Base-by-base conservation (phyloP, 1,284 basidiomycete genomes). In the Trametes polyzona region DNA sequence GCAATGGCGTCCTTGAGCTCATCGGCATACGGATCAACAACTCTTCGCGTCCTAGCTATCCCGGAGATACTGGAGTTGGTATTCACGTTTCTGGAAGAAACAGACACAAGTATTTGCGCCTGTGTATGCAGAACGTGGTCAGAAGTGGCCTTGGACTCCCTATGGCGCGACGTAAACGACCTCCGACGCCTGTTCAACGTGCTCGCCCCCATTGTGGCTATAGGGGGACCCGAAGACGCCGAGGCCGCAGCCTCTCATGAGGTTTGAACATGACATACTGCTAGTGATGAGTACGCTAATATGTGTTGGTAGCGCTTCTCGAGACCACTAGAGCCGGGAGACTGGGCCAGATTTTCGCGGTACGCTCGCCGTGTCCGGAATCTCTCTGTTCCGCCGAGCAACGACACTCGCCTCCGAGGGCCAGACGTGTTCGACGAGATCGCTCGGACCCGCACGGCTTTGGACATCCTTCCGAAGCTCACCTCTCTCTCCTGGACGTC, bases 261-360 rank as follows among this genome's bases (percentile, higher is more conserved):
- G 24, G 41, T 26, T 8, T 7, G 19, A 5, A 14, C 36, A 27
- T 24, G 23, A 36, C 33, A 23, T 26, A 43, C 26, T 16, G n/a
- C 32, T 48, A 9, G 47, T 27, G 9, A 24, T 50, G 19, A 41
- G 2, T 23, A 19, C 26, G 8, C 16, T 11, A 8, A 40, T 26
- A 10, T 0, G 3, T 27, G n/a, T n/a, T 41, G 19, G 16, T 54
- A 81, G 76, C 44, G 55, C 19, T 87, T 87, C 59, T 62, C 65
- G 8, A 69, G 76, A 3, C 68, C 72, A 0, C 77, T 83, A 24
- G 76, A 80, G 29, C 74, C 81, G 2, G 73, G 67, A 21, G 81
- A 86, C 68, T 88, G 86, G 87, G 68, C 69, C 19, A 74, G 78
- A 14, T 86, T 88, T 65, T 72, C 77, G 52, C 75, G 73, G 30